Evolutionary conservation across 2,329 filamentous ascomycete genomes (phyloP).

Genomic region (Alternaria tenuissima): DNA sequence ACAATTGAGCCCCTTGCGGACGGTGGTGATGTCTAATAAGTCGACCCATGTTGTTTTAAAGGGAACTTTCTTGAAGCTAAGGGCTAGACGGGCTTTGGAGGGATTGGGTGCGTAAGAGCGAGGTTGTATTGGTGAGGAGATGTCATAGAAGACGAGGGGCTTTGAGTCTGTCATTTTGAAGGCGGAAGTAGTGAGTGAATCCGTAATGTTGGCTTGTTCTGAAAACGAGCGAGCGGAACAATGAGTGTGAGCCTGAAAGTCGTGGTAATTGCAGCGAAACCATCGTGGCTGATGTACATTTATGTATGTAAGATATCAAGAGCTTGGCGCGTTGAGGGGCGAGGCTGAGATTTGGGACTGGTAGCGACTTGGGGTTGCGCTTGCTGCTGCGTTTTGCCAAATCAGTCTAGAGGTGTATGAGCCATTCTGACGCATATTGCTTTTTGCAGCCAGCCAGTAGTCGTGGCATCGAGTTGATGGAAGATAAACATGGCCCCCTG

Average conservation of each 20-base stretch:
- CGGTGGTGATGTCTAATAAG: constrained; percentile 57
- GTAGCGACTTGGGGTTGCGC: not conserved
- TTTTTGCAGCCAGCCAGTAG: not conserved
- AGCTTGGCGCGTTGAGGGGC: constrained; percentile 1
- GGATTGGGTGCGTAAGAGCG: constrained; percentile 60
- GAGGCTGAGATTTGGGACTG: not conserved
- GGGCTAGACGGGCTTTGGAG: constrained; percentile 60
- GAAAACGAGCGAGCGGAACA: not conserved
- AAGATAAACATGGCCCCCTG: not conserved
- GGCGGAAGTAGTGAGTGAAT: not conserved
- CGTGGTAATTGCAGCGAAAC: not conserved
- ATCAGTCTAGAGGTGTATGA: not conserved
- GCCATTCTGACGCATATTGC: not conserved
- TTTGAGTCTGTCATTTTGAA: constrained; percentile 34
- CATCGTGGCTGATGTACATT: not conserved
- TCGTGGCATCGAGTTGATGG: not conserved
- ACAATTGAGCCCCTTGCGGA: constrained; percentile 58
- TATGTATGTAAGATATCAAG: not conserved
- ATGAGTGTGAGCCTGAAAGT: not conserved
- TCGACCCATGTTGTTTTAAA: constrained; percentile 63
- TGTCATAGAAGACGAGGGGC: constrained; percentile 58
- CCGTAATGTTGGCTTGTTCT: not conserved
- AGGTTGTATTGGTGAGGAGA: constrained; percentile 51
- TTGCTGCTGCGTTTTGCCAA: not conserved
- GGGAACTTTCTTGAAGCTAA: constrained; percentile 59